A percentile compares a stretch with the other conserved stretches of the same genome.
phyloP scores from a whole-genome alignment of 768 basidiomycete species.

The Suillus spraguei region DNA sequence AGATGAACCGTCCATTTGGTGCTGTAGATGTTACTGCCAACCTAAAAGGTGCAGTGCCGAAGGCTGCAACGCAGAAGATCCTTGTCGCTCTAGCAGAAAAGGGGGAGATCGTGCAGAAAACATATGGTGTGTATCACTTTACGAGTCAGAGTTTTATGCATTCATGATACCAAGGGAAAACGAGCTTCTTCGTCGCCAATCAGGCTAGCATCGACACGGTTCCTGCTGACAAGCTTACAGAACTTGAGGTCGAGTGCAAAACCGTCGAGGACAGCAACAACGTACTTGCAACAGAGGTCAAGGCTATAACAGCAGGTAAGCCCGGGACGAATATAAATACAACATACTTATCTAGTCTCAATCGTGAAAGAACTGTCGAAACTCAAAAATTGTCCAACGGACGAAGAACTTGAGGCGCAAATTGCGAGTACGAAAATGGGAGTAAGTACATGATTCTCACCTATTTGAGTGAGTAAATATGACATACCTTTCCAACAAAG shows the following conservation, averaged over 20 bases:
- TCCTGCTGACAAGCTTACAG: slow-evolving; percentile 58
- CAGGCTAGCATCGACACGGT: slow-evolving; percentile 72
- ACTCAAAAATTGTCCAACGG: slow-evolving; percentile 67
- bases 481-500: slow-evolving; percentile 36
- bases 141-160: slow-evolving; percentile 11
- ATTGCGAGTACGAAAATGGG: slow-evolving; percentile 51
- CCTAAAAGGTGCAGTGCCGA: slow-evolving; percentile 86
- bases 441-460: slow-evolving; percentile 42
- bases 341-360: slow-evolving; percentile 16
- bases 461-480: slow-evolving; percentile 12
- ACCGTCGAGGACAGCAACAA: slow-evolving; percentile 63
- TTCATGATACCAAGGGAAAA: slow-evolving; percentile 59
- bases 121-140: slow-evolving; percentile 59
- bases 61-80: slow-evolving; percentile 84
- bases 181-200: slow-evolving; percentile 84
- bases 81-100: slow-evolving; percentile 82
- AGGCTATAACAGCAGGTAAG: slow-evolving; percentile 38
- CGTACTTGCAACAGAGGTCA: slow-evolving; percentile 49
- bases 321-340: not conserved
- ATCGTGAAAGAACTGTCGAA: slow-evolving; percentile 58
- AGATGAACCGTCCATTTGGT: slow-evolving; percentile 95
- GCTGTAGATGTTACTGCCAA: slow-evolving; percentile 92
- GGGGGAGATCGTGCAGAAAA: slow-evolving; percentile 79
- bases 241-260: slow-evolving; percentile 62
- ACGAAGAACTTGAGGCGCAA: slow-evolving; percentile 60